Evolutionary conservation across 23 red algal genomes (phyloP).

Genomic region (Cyanidium caldarium): DNA sequence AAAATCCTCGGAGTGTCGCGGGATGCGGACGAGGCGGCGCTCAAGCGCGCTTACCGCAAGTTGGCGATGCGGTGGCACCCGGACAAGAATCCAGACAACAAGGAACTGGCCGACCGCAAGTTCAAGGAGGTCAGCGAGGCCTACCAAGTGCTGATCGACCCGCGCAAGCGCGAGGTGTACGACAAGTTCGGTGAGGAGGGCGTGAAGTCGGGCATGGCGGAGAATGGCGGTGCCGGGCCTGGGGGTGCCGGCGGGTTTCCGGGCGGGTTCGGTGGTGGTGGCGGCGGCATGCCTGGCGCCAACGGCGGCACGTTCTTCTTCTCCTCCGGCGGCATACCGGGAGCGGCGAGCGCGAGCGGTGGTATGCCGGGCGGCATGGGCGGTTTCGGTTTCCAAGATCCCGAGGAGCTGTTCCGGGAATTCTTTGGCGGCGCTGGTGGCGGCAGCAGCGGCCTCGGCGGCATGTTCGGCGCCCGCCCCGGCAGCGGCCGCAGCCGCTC

Average conservation of each 20-base stretch:
- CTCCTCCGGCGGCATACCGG: neutral
- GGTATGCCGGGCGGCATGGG: conserved; percentile 5
- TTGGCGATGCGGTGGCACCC: conserved; percentile 82
- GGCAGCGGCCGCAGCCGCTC: neutral
- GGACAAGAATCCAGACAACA: conserved; percentile 92
- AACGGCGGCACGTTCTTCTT: conserved; percentile 16
- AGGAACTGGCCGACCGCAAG: conserved; percentile 51
- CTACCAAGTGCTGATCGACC: conserved; percentile 84
- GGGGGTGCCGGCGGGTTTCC: conserved; percentile 7
- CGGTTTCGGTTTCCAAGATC: conserved; percentile 11
- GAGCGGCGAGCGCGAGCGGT: no score
- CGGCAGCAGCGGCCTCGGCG: conserved; percentile 47
- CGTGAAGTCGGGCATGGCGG: conserved; percentile 46
- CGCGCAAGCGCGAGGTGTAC: conserved; percentile 89
- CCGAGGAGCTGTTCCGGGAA: conserved; percentile 76
- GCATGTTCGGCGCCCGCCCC: conserved; percentile 4
- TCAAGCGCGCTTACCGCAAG: conserved; percentile 73
- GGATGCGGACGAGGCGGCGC: conserved; percentile 30
- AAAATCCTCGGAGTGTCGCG: conserved; percentile 54
- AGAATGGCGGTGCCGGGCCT: conserved; percentile 18
- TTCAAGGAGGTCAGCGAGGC: conserved; percentile 86
- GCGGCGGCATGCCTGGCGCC: conserved; percentile 4
- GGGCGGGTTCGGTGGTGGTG: neutral
- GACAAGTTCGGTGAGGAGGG: conserved; percentile 95
- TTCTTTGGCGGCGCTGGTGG: conserved; percentile 39